Evolutionary conservation across 1,284 basidiomycete genomes (phyloP), one percentile per base, ranked within the genome.

Genomic region (Schizophyllum commune): DNA sequence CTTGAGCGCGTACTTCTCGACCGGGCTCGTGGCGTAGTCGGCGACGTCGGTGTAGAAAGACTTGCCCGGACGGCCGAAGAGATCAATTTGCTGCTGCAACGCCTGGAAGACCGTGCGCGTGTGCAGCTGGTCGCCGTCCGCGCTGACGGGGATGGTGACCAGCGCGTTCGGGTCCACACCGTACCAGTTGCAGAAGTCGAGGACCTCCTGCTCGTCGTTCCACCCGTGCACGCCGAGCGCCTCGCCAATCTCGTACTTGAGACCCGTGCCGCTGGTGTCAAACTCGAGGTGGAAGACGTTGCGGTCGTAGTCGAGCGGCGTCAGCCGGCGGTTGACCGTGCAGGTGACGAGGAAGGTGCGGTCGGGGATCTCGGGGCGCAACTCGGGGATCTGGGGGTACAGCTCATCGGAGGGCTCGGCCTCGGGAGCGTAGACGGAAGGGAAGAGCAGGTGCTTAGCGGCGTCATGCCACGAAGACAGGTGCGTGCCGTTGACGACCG

Each of bases 231-330:
- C 83, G 60, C 96, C 96, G 53, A 99, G 86, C 19, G 97, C 97
- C 77, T 99, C 96, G 63, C 96, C 96, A 62, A 99, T 94, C 56
- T 86, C 89, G 76, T 99, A 99, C 76, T 91, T 94, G 67, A 99
- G 84, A 8, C 94, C 95, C 17, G 97, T 99, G 54, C 93, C 92
- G 57, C 83, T 78, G 9, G 94, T 95, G 74, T 95, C 88, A 73
- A 99, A 94, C 79, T 98, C 96, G 72, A 99, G 85, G 77, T 99
- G 96, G 83, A 99, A 99, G 62, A 99, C 94, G 75, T 99, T 98
- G 66, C 97, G 92, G 76, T 98, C 93, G 76, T 99, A 99, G 66
- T 96, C 93, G 67, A 84, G 74, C 47, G 97, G 97, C 0, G 96
- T 99, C 60, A 99, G 85, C 34, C 96, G 92, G 59, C 89, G 87